A percentile compares a stretch with the other conserved stretches of the same genome.
Conservation (phyloP, 495 filamentous ascomycete species). For the Hypoxylon fragiforme region DNA sequence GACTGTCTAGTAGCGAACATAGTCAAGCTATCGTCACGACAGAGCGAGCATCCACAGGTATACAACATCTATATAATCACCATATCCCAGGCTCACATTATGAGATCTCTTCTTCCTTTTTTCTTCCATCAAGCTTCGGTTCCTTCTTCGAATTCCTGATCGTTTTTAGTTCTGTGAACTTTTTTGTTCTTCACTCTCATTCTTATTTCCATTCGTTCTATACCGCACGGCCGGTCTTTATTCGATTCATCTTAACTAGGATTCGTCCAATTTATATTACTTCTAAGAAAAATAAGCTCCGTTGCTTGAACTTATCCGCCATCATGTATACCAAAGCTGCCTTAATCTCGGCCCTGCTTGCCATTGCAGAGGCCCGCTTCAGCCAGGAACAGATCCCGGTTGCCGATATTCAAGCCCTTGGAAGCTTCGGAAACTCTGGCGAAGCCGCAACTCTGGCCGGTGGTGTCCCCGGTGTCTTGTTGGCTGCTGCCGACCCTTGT, state of each 20-base stretch:
- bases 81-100: slow-evolving; percentile 24
- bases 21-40: no score
- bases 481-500: slow-evolving; percentile 61
- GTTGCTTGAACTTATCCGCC: slow-evolving; percentile 32
- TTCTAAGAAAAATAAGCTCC: slow-evolving; percentile 23
- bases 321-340: slow-evolving; percentile 53
- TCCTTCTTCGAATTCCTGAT: slow-evolving; percentile 38
- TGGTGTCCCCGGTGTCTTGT: slow-evolving; percentile 53
- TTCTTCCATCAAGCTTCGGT: slow-evolving; percentile 29
- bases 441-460: slow-evolving; percentile 59
- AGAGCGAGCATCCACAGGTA: not conserved
- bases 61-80: slow-evolving; percentile 18
- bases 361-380: slow-evolving; percentile 58
- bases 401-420: slow-evolving; percentile 46
- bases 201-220: slow-evolving; percentile 42
- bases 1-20: slow-evolving; percentile 7
- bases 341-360: slow-evolving; percentile 47
- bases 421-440: slow-evolving; percentile 53
- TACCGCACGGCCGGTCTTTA: slow-evolving; percentile 47
- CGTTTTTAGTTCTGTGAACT: slow-evolving; percentile 56
- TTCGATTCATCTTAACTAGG: slow-evolving; percentile 22
- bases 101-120: slow-evolving; percentile 11
- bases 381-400: slow-evolving; percentile 55
- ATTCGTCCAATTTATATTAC: slow-evolving; percentile 44
- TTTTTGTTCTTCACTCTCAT: slow-evolving; percentile 35